phyloP scores from a whole-genome alignment of 2,329 filamentous ascomycete species.

The Harringtonia lauricola region DNA sequence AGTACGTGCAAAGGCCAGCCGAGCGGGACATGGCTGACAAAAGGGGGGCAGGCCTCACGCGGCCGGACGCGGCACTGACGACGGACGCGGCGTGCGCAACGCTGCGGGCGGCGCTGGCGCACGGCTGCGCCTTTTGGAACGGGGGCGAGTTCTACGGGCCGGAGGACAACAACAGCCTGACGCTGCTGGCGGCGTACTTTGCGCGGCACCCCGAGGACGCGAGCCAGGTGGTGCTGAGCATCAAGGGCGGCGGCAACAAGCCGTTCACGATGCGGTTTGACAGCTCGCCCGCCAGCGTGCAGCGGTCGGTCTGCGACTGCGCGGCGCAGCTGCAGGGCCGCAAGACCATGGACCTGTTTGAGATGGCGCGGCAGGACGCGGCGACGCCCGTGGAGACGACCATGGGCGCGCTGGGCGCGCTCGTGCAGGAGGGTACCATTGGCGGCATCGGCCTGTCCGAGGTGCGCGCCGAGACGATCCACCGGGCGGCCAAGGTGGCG shows the following conservation, averaged over 20 bases:
- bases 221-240: slow-evolving; percentile 45
- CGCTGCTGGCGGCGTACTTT: slow-evolving; percentile 52
- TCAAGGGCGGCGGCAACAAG: slow-evolving; percentile 42
- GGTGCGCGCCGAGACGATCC: slow-evolving; percentile 26
- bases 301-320: slow-evolving; percentile 46
- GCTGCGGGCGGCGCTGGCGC: slow-evolving; percentile 39
- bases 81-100: slow-evolving; percentile 40
- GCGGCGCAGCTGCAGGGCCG: slow-evolving; percentile 38
- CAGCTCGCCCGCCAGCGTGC: slow-evolving; percentile 40
- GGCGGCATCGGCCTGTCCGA: slow-evolving; percentile 32
- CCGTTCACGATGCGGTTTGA: slow-evolving; percentile 25
- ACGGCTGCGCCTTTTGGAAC: slow-evolving; percentile 43
- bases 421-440: slow-evolving; percentile 39
- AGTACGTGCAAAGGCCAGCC: slow-evolving; percentile 4
- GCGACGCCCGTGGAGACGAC: slow-evolving; percentile 32
- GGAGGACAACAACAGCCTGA: slow-evolving; percentile 43
- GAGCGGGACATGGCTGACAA: background rate
- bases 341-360: slow-evolving; percentile 48
- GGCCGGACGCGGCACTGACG: slow-evolving; percentile 26
- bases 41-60: slow-evolving; percentile 26
- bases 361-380: slow-evolving; percentile 44
- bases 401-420: slow-evolving; percentile 33
- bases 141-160: slow-evolving; percentile 55
- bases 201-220: slow-evolving; percentile 52
- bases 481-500: slow-evolving; percentile 21